Percentiles rank a stretch among this genome's conserved stretches.
Evolutionary conservation across 169 alveolate species (phyloP).

Genomic region (Sarcocystis neurona): DNA sequence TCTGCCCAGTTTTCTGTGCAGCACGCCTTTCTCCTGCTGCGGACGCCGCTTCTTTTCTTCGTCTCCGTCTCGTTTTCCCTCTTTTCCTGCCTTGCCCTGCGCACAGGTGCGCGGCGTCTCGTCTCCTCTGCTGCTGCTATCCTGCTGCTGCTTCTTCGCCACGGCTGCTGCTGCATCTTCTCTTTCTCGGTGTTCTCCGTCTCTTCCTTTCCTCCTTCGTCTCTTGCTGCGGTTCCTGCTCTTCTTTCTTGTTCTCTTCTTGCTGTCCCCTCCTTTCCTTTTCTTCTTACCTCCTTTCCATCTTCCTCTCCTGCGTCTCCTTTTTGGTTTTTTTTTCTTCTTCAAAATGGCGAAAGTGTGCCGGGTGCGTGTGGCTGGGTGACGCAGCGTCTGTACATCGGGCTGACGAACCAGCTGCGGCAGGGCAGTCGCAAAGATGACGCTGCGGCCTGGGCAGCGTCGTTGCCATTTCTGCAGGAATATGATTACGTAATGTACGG

Average conservation of each 20-base stretch:
- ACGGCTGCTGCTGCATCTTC: too few relatives aligned
- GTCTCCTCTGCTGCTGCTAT: too few relatives aligned
- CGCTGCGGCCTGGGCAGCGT: background rate
- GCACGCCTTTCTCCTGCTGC: background rate
- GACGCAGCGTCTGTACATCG: conserved; percentile 10
- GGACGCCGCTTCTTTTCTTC: background rate
- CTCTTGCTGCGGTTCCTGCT: background rate
- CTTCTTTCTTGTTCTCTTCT: background rate
- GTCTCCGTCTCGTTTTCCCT: too few relatives aligned
- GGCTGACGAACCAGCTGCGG: conserved; percentile 1
- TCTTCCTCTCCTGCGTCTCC: background rate
- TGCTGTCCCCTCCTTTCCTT: background rate
- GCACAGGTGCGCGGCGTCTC: too few relatives aligned
- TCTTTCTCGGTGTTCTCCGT: background rate
- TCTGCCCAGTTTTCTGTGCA: too few relatives aligned
- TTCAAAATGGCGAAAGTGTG: background rate
- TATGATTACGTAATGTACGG: conserved; percentile 91
- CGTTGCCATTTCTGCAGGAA: conserved; percentile 73
- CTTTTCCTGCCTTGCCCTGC: too few relatives aligned
- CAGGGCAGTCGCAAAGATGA: background rate
- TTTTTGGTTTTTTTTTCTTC: background rate
- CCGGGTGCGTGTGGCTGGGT: background rate
- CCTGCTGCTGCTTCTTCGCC: too few relatives aligned
- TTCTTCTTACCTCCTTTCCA: background rate
- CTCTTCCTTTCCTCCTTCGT: background rate